These are phyloP conservation scores for Escovopsis sp. DNA, from an alignment of 2,329 filamentous ascomycete species.

Conservation along the genomic window DNA sequence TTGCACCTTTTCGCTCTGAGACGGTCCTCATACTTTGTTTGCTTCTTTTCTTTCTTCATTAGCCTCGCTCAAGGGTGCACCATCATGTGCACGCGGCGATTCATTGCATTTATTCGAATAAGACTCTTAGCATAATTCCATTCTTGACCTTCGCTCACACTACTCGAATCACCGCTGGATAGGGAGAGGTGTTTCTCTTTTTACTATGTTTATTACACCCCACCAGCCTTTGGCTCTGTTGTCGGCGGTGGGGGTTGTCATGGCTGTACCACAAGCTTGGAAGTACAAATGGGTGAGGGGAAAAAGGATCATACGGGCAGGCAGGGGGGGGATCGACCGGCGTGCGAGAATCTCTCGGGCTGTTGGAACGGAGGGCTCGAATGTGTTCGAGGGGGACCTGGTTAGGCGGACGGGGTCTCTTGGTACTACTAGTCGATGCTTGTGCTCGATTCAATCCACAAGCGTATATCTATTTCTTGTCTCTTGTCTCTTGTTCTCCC, in stretches of 20 bases:
- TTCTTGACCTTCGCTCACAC: constrained; percentile 26
- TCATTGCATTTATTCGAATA: constrained; percentile 9
- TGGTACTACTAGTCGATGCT: neutral
- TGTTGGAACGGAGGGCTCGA: neutral
- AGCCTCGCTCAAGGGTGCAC: constrained; percentile 1
- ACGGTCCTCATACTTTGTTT: constrained; percentile 6
- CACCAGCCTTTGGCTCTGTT: neutral
- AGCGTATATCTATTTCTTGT: neutral
- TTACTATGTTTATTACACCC: neutral
- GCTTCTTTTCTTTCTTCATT: neutral
- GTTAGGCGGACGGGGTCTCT: constrained; percentile 2
- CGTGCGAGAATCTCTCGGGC: too few species aligned
- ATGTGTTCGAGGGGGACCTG: constrained; percentile 4
- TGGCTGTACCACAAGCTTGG: too few species aligned
- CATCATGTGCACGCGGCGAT: constrained; percentile 7
- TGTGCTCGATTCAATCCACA: constrained; percentile 2
- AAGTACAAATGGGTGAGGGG: neutral
- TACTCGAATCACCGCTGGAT: constrained; percentile 17
- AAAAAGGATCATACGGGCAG: neutral
- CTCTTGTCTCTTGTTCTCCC: too few species aligned
- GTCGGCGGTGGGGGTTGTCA: neutral
- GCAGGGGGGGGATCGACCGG: too few species aligned
- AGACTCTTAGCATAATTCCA: constrained; percentile 22
- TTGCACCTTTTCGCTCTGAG: constrained; percentile 14
- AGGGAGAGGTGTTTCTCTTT: constrained; percentile 5